These are phyloP conservation scores for Ilex aquifolium DNA, from an alignment of 257 asterid genomes.

Conservation along the genomic window DNA sequence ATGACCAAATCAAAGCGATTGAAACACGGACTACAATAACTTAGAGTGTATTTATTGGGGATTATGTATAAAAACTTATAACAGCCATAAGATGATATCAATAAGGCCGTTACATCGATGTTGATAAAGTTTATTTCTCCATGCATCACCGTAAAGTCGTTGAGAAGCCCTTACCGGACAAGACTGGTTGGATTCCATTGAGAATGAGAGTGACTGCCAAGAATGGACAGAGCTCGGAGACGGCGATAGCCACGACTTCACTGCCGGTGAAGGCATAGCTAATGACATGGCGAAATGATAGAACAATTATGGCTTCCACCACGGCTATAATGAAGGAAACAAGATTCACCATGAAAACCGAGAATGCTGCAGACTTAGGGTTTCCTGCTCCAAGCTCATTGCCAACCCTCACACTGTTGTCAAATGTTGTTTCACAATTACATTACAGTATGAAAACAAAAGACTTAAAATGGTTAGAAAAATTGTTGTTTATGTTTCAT, in stretches of 20 bases:
- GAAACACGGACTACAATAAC: too few relatives aligned
- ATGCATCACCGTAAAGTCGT: too few relatives aligned
- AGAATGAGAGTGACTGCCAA: conserved; percentile 50
- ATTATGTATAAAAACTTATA: too few relatives aligned
- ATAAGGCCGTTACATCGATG: too few relatives aligned
- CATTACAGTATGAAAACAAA: too few relatives aligned
- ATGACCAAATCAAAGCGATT: too few relatives aligned
- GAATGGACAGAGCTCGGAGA: conserved; percentile 49
- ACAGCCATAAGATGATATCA: too few relatives aligned
- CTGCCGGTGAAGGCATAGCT: conserved; percentile 56
- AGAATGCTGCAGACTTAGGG: conserved; percentile 44
- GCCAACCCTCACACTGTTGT: conserved; percentile 49
- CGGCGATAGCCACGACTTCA: conserved; percentile 52
- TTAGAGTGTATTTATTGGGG: too few relatives aligned
- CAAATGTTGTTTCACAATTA: not conserved
- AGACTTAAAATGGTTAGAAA: too few relatives aligned
- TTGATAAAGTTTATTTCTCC: too few relatives aligned
- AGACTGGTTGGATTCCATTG: conserved; percentile 56
- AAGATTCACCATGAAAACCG: conserved; percentile 34
- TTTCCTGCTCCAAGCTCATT: conserved; percentile 64
- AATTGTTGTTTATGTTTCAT: too few relatives aligned
- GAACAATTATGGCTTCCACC: conserved; percentile 22
- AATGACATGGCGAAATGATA: conserved; percentile 38
- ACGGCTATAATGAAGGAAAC: conserved; percentile 36
- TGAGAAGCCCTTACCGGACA: conserved; percentile 31